Evolutionary conservation across 2,329 filamentous ascomycete species (phyloP).

Genomic region (Fusarium circinatum): DNA sequence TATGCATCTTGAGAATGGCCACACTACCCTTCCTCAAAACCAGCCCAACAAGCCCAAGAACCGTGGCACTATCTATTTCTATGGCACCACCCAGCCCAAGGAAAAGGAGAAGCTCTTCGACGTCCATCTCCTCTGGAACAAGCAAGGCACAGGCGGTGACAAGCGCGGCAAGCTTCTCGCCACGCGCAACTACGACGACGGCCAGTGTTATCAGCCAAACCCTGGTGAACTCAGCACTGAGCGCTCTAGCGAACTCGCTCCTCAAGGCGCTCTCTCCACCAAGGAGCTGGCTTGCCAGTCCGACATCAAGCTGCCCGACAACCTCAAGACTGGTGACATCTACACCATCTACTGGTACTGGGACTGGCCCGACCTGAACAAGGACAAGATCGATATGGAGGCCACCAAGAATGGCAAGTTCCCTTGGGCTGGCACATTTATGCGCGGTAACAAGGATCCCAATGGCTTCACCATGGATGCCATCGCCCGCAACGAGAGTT

Average conservation of each 20-base stretch:
- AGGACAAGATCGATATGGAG: constrained; percentile 53
- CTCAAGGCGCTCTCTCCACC: constrained; percentile 63
- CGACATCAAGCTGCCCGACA: constrained; percentile 77
- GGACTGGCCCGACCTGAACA: constrained; percentile 81
- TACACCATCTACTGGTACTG: constrained; percentile 96
- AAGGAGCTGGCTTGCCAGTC: constrained; percentile 81
- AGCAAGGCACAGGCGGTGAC: constrained; percentile 83
- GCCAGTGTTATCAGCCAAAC: constrained; percentile 87
- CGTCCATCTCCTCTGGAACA: constrained; percentile 82
- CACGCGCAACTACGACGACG: constrained; percentile 87
- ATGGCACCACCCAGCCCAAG: constrained; percentile 72
- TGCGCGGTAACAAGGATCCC: constrained; percentile 51
- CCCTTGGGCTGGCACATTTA: constrained; percentile 55
- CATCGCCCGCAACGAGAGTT: constrained; percentile 54
- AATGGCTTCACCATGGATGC: constrained; percentile 50
- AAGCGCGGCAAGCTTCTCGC: constrained; percentile 79
- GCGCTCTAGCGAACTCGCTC: constrained; percentile 67
- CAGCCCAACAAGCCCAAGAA: constrained; percentile 70
- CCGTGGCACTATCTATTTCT: constrained; percentile 78
- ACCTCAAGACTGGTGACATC: constrained; percentile 68
- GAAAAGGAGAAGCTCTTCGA: constrained; percentile 62
- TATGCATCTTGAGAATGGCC: constrained; percentile 79
- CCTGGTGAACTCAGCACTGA: constrained; percentile 63
- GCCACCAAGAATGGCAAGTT: constrained; percentile 54
- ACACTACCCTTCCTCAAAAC: constrained; percentile 70